Evolutionary conservation across 2,329 filamentous ascomycete genomes (phyloP).

Genomic region (Tolypocladium pustulatum): DNA sequence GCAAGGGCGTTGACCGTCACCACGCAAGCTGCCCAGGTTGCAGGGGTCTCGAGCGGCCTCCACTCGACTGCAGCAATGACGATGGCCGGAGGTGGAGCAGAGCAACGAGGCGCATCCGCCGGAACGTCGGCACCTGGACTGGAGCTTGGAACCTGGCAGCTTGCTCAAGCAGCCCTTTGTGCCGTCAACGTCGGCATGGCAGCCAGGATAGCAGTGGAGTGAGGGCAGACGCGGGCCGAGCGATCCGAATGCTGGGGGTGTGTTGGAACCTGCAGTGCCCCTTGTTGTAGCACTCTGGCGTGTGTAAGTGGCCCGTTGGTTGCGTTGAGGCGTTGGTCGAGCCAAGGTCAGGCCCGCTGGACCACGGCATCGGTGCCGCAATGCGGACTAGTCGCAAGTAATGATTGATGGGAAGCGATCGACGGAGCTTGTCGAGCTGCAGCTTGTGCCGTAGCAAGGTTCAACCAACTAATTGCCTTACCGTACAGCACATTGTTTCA

Average conservation of each 20-base stretch:
- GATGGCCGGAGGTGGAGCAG: background rate
- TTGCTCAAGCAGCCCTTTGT: too few relatives aligned
- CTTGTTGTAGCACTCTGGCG: background rate
- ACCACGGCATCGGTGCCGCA: background rate
- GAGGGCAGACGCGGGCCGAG: background rate
- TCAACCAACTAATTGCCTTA: too few relatives aligned
- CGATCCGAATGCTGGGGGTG: too few relatives aligned
- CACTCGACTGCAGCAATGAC: background rate
- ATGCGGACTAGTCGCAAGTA: too few relatives aligned
- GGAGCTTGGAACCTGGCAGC: background rate
- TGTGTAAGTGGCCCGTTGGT: background rate
- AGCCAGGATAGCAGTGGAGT: background rate
- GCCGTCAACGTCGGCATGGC: background rate
- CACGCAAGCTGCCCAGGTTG: too few relatives aligned
- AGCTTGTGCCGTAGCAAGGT: too few relatives aligned
- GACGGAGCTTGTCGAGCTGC: background rate
- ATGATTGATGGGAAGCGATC: too few relatives aligned
- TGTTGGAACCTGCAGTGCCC: background rate
- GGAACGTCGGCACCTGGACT: background rate
- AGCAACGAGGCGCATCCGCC: background rate
- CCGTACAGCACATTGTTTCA: background rate
- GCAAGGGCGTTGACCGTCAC: too few relatives aligned
- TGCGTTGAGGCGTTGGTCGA: background rate
- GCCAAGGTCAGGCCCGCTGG: background rate
- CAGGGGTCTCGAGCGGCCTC: background rate